Evolutionary conservation across 306 rosid genomes (phyloP).

Genomic region (Prunus davidiana): DNA sequence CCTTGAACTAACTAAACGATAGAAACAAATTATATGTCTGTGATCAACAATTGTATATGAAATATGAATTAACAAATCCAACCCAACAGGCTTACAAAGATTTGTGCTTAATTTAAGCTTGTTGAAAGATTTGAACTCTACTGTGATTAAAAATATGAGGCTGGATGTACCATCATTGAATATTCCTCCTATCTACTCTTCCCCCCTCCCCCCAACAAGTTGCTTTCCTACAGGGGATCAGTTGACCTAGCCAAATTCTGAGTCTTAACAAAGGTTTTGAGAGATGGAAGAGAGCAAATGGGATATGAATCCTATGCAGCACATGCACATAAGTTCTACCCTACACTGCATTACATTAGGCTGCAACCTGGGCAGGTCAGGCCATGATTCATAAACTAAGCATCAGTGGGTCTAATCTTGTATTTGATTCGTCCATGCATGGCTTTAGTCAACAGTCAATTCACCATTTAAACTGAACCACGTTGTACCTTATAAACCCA

Average conservation of each 20-base stretch:
- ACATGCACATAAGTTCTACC: neutral
- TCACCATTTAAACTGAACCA: neutral
- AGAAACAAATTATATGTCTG: too few relatives aligned
- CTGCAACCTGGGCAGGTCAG: neutral
- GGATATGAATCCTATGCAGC: constrained; percentile 10
- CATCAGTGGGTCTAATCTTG: neutral
- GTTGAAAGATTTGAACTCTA: neutral
- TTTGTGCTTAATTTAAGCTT: neutral
- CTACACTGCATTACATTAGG: neutral
- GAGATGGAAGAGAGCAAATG: neutral
- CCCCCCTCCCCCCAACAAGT: neutral
- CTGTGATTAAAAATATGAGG: neutral
- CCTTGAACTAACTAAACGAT: too few relatives aligned
- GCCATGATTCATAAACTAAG: neutral
- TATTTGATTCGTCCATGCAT: neutral
- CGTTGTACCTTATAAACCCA: neutral
- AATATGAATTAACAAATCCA: neutral
- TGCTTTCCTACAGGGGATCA: neutral
- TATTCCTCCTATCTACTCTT: neutral
- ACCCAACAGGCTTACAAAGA: neutral
- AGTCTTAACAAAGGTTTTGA: neutral
- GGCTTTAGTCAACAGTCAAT: neutral
- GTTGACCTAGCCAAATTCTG: neutral
- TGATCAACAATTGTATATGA: too few relatives aligned
- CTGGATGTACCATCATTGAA: neutral